These are phyloP conservation scores for Didymella glomerata DNA, from an alignment of 2,329 filamentous ascomycete species.

Conservation along the genomic window DNA sequence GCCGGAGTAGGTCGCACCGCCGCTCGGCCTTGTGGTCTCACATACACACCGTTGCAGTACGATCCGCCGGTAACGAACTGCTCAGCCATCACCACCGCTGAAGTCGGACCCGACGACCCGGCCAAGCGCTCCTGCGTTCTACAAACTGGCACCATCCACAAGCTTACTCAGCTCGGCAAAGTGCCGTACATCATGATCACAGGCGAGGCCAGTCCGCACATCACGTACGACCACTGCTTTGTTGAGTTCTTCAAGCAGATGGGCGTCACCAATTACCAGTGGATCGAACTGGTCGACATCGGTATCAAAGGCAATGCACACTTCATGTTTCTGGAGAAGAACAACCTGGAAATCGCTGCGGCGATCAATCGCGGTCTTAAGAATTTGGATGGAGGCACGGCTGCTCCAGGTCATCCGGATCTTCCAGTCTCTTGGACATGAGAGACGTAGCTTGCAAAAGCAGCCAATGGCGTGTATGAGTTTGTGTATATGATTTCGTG, in stretches of 20 bases:
- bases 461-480: background rate
- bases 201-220: constrained; percentile 42
- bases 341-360: constrained; percentile 57
- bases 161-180: constrained; percentile 30
- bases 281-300: constrained; percentile 55
- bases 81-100: constrained; percentile 25
- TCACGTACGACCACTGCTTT: constrained; percentile 46
- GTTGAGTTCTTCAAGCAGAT: constrained; percentile 48
- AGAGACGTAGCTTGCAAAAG: background rate
- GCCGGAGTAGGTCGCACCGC: constrained; percentile 25
- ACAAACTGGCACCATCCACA: constrained; percentile 29
- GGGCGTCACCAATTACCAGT: constrained; percentile 55
- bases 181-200: constrained; percentile 46
- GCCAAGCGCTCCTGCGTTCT: constrained; percentile 30
- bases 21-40: constrained; percentile 32
- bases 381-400: constrained; percentile 9
- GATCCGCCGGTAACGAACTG: constrained; percentile 28
- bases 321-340: constrained; percentile 63
- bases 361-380: constrained; percentile 21
- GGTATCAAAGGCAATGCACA: constrained; percentile 65
- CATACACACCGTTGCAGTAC: constrained; percentile 29
- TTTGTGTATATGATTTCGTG: background rate
- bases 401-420: constrained; percentile 15
- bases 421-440: constrained; percentile 7
- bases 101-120: constrained; percentile 21